phyloP scores from a whole-genome alignment of 305 asterid species.

The Solanum aculeatissimum region DNA sequence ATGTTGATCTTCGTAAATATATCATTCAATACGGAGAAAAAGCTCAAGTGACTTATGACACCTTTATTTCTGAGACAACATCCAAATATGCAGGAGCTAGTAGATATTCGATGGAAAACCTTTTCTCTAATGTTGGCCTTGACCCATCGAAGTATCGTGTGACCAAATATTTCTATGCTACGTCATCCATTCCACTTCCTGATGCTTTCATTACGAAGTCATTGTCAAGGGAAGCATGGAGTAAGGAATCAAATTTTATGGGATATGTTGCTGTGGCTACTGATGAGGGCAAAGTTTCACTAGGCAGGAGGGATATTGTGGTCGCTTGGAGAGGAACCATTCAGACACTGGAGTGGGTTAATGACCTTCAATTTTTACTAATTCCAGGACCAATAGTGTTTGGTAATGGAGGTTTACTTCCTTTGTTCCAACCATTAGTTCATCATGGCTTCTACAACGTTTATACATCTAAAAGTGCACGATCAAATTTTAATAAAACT shows the following conservation, averaged over 20 bases:
- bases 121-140: constrained; percentile 25
- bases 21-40: constrained; percentile 44
- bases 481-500: constrained; percentile 11
- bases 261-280: constrained; percentile 69
- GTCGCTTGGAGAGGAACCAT: constrained; percentile 59
- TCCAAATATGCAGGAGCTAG: constrained; percentile 48
- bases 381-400: constrained; percentile 13
- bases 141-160: constrained; percentile 15
- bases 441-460: constrained; percentile 36
- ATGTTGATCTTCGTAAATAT: constrained; percentile 51
- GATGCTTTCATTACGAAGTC: constrained; percentile 9
- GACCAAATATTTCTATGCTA: constrained; percentile 26
- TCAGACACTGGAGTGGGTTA: constrained; percentile 29
- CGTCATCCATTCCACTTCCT: neutral
- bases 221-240: constrained; percentile 26
- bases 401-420: neutral
- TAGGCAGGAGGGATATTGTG: constrained; percentile 65
- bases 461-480: constrained; percentile 27
- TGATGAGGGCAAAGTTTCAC: constrained; percentile 39
- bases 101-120: constrained; percentile 14
- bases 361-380: constrained; percentile 32
- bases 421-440: constrained; percentile 1
- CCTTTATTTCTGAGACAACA: constrained; percentile 23
- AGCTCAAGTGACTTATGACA: constrained; percentile 50
- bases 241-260: constrained; percentile 64